Percentiles rank a stretch among this genome's conserved stretches.
Evolutionary conservation across 169 alveolate species (phyloP).

Genomic region (Eimeria necatrix): DNA sequence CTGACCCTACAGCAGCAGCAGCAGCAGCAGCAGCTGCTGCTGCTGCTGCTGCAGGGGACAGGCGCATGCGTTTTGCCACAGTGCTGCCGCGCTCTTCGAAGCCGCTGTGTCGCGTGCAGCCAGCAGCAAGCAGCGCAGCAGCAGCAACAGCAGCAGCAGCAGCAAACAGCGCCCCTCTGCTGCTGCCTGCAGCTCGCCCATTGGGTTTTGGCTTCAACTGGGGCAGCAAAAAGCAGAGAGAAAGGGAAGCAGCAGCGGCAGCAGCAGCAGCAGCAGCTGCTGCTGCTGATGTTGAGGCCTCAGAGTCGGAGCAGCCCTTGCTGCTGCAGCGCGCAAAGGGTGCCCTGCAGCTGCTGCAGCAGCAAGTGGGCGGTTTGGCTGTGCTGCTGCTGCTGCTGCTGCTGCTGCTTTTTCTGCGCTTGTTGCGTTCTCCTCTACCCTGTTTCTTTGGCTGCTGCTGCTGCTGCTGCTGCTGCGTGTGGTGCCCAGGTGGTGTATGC

Average conservation of each 20-base stretch:
- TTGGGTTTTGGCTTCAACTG: not conserved
- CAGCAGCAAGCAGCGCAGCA: not conserved
- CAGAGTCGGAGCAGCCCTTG: not conserved
- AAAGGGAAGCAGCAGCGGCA: not conserved
- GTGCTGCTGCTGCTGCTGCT: constrained; percentile 3
- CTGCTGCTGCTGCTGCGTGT: not conserved
- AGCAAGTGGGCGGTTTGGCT: not conserved
- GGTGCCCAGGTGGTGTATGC: not conserved
- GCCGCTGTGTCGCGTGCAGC: too few relatives aligned
- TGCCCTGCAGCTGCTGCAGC: not conserved
- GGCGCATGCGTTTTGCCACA: not conserved
- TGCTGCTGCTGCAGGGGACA: too few relatives aligned
- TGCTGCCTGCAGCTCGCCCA: not conserved
- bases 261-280: not conserved
- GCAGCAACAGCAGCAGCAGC: not conserved
- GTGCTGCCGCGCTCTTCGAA: not conserved
- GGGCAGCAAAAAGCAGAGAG: not conserved
- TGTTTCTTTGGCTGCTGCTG: not conserved
- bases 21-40: not conserved
- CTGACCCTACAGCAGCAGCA: not conserved
- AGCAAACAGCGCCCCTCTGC: not conserved
- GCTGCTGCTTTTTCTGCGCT: too few relatives aligned
- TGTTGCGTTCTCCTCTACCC: not conserved
- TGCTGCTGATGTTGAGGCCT: not conserved
- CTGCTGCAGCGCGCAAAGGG: not conserved